These are phyloP conservation scores for Talaromyces sp. DNA, from an alignment of 2,329 filamentous ascomycete species.

Conservation along the genomic window DNA sequence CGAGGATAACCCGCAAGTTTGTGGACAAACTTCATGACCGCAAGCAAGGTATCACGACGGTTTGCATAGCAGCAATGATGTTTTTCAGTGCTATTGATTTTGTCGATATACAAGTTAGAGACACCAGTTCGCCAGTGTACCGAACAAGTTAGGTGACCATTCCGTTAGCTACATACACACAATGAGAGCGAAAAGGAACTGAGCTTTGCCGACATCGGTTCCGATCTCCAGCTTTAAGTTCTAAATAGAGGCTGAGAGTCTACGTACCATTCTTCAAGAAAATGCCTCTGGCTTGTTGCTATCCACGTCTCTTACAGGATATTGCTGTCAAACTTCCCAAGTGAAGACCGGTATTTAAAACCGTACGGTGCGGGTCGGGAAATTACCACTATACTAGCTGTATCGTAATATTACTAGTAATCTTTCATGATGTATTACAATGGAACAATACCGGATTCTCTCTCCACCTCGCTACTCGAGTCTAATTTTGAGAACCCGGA, in stretches of 20 bases:
- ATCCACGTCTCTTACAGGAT: background rate
- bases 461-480: background rate
- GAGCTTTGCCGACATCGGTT: conserved; percentile 1
- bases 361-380: background rate
- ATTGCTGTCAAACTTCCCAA: background rate
- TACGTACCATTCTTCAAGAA: background rate
- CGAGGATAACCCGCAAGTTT: conserved; percentile 32
- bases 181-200: background rate
- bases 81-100: background rate
- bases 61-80: background rate
- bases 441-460: background rate
- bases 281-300: background rate
- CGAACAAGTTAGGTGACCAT: background rate
- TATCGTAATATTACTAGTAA: background rate
- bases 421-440: background rate
- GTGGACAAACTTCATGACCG: conserved; percentile 25
- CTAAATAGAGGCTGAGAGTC: background rate
- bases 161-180: background rate
- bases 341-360: background rate
- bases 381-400: background rate
- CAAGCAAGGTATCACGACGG: background rate
- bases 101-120: background rate
- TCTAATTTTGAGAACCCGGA: background rate
- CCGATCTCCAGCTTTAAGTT: background rate
- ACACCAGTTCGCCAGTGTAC: background rate